Evolutionary conservation across 2,329 filamentous ascomycete species (phyloP).

Genomic region (Xylaria sp.): DNA sequence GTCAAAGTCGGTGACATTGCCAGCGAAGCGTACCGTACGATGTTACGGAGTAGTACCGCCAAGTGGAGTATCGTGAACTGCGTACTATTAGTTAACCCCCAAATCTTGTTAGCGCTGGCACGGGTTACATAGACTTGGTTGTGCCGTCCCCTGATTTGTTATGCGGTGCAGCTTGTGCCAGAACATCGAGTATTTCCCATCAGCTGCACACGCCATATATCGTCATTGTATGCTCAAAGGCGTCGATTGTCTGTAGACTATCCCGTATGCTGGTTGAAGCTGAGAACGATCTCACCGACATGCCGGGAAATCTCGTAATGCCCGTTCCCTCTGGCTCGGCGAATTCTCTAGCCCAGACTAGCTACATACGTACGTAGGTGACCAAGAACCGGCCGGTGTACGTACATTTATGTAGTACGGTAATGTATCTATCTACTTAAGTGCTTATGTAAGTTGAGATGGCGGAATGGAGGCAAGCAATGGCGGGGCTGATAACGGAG

Average conservation of each 20-base stretch:
- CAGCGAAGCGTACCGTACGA: conserved; percentile 23
- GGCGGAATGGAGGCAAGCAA: conserved; percentile 4
- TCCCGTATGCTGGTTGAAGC: neutral
- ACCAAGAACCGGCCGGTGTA: conserved; percentile 9
- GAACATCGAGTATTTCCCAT: neutral
- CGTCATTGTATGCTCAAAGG: conserved; percentile 1
- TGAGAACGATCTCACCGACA: conserved; percentile 9
- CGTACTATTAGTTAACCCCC: conserved; percentile 19
- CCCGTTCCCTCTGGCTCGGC: conserved; percentile 16
- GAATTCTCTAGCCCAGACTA: conserved; percentile 2
- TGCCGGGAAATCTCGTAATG: conserved; percentile 4
- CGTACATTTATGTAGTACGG: too few species aligned
- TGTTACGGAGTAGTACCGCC: conserved; percentile 18
- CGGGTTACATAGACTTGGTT: conserved; percentile 41
- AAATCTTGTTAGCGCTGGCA: conserved; percentile 19
- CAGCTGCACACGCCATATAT: conserved; percentile 21
- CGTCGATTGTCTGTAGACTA: neutral
- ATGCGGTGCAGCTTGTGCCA: neutral
- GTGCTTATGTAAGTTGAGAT: too few species aligned
- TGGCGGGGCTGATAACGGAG: conserved; percentile 24
- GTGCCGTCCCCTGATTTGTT: conserved; percentile 31
- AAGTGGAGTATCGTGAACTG: conserved; percentile 35
- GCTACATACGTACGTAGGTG: conserved; percentile 11
- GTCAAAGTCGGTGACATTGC: conserved; percentile 22
- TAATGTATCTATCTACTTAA: too few species aligned